Evolutionary conservation across 768 basidiomycete species (phyloP).

Genomic region (Mycena maculata): DNA sequence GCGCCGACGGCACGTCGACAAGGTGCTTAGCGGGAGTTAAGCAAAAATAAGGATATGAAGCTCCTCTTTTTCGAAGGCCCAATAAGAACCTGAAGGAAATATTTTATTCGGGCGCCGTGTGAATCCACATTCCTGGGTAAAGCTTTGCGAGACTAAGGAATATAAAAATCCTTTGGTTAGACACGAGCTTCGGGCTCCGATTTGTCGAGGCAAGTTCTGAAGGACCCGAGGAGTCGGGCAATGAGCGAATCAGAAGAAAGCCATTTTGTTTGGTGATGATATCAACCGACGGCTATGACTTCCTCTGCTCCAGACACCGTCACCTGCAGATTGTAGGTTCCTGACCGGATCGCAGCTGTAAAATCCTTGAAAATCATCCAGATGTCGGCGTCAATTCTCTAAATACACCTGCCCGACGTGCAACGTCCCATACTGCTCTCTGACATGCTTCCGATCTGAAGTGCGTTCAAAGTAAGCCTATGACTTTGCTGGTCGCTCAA

Average conservation of each 20-base stretch:
- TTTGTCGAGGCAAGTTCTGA: too few relatives aligned
- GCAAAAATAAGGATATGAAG: too few relatives aligned
- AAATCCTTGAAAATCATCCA: conserved; percentile 48
- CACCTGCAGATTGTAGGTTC: conserved; percentile 21
- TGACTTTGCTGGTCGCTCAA: conserved; percentile 3
- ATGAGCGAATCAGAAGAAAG: too few relatives aligned
- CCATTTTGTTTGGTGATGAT: neutral
- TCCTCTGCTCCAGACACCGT: conserved; percentile 18
- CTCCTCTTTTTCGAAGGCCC: too few relatives aligned
- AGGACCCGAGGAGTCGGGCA: too few relatives aligned
- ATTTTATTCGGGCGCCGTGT: too few relatives aligned
- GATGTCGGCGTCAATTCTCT: conserved; percentile 80
- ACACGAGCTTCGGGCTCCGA: neutral
- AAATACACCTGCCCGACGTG: conserved; percentile 87
- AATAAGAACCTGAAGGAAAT: too few relatives aligned
- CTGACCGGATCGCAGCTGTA: neutral
- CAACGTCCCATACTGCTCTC: conserved; percentile 84
- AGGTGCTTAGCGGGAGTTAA: too few relatives aligned
- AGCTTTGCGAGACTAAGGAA: too few relatives aligned
- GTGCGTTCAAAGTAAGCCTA: conserved; percentile 51
- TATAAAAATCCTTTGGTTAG: neutral
- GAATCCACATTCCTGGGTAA: too few relatives aligned
- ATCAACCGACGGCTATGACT: neutral
- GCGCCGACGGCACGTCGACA: too few relatives aligned
- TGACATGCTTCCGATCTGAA: conserved; percentile 81